Evolutionary conservation across 306 rosid species (phyloP).

Genomic region (Calophaca sinica): DNA sequence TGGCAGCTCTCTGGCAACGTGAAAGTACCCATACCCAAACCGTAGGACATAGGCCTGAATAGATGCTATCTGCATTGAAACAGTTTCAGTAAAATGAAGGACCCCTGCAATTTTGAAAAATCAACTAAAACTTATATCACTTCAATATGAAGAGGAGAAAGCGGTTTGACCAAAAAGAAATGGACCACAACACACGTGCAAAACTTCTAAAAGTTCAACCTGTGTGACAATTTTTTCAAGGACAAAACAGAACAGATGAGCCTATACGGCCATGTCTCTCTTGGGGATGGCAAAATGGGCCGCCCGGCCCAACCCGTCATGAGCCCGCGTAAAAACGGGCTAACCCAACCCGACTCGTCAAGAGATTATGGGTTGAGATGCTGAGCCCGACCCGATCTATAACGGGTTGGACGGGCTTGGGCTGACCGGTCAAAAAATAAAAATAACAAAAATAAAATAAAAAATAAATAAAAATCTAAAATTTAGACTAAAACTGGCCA

Average conservation of each 20-base stretch:
- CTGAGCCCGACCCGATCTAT: no score
- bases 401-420: no score
- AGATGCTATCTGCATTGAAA: slow-evolving; percentile 29
- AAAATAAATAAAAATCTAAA: no score
- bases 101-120: slow-evolving; percentile 6
- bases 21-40: slow-evolving; percentile 28
- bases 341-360: no score
- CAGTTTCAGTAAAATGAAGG: slow-evolving; percentile 32
- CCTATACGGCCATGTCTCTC: slow-evolving; percentile 27
- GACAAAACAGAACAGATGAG: slow-evolving; percentile 44
- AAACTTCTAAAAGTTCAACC: slow-evolving; percentile 31
- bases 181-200: slow-evolving; percentile 39
- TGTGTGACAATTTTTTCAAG: slow-evolving; percentile 12
- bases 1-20: slow-evolving; percentile 29
- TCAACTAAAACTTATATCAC: no score
- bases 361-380: no score
- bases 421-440: no score
- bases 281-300: no score
- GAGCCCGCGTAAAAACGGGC: no score
- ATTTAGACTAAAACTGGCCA: no score
- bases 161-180: slow-evolving; percentile 36
- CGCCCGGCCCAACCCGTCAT: no score
- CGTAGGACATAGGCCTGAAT: slow-evolving; percentile 7
- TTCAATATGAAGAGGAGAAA: slow-evolving; percentile 18
- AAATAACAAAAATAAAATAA: no score